Evolutionary conservation across 257 asterid species (phyloP).

Genomic region (Ocimum tenuiflorum): DNA sequence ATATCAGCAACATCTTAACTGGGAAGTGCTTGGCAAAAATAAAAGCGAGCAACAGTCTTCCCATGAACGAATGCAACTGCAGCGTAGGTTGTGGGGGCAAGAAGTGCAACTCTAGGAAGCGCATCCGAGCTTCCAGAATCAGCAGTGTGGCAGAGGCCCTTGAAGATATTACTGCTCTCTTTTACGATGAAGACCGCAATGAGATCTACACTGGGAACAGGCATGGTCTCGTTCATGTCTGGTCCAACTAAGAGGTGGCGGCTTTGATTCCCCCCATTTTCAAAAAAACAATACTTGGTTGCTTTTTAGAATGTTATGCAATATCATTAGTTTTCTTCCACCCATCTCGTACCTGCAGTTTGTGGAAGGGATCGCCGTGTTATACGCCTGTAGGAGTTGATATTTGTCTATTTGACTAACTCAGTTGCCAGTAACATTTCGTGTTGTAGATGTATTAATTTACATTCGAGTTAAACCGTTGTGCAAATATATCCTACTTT

Average conservation of each 20-base stretch:
- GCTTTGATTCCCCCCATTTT: neutral
- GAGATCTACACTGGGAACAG: conserved; percentile 91
- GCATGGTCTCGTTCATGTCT: conserved; percentile 82
- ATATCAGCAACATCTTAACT: conserved; percentile 84
- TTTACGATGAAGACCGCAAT: conserved; percentile 95
- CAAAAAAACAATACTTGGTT: neutral
- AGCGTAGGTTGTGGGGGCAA: conserved; percentile 49
- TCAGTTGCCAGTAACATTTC: conserved; percentile 13
- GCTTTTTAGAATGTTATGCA: conserved; percentile 2
- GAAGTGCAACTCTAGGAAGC: conserved; percentile 52
- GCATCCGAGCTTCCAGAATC: conserved; percentile 40
- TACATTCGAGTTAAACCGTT: conserved; percentile 3
- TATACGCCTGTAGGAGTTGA: conserved; percentile 2
- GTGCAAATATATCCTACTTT: neutral
- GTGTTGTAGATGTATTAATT: conserved; percentile 24
- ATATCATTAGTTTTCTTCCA: conserved; percentile 5
- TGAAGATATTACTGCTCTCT: conserved; percentile 92
- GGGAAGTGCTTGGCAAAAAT: conserved; percentile 97
- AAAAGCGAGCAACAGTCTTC: conserved; percentile 54
- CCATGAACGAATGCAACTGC: conserved; percentile 52
- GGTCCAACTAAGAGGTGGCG: conserved; percentile 62
- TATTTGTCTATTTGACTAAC: conserved; percentile 3
- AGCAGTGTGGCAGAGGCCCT: conserved; percentile 83
- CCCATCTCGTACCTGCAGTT: neutral
- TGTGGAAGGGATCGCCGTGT: conserved; percentile 5